Evolutionary conservation across 192 early-diverging fungal species (phyloP).

Genomic region (Jimgerdemannia lactiflua): DNA sequence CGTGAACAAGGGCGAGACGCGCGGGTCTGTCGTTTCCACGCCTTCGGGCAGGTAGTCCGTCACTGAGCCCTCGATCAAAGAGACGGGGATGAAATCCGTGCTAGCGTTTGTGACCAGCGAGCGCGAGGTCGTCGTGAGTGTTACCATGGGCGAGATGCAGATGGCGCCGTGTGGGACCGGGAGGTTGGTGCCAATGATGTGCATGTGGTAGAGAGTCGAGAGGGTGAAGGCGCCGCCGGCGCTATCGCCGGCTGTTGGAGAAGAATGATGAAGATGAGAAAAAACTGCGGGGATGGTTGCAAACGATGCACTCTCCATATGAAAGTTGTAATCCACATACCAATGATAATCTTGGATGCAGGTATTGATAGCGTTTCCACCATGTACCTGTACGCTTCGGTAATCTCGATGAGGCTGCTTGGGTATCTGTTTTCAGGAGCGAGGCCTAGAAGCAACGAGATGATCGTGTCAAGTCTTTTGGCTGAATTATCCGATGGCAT

Average conservation of each 20-base stretch:
- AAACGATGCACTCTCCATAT: too few species aligned
- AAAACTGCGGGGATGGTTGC: too few species aligned
- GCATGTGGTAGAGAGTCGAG: not conserved
- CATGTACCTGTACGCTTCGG: not conserved
- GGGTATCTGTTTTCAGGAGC: not conserved
- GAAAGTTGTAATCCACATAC: not conserved
- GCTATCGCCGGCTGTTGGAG: not conserved
- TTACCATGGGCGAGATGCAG: not conserved
- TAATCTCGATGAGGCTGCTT: not conserved
- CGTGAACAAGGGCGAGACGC: not conserved
- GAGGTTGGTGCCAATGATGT: not conserved
- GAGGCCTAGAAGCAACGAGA: not conserved
- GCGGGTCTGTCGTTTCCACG: not conserved
- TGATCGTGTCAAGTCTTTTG: not conserved
- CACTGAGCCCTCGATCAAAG: not conserved
- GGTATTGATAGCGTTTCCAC: not conserved
- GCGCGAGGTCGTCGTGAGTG: not conserved
- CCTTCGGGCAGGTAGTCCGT: not conserved
- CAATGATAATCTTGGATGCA: not conserved
- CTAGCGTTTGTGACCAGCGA: not conserved
- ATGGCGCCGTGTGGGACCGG: not conserved
- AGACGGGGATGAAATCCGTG: not conserved
- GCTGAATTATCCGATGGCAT: too few species aligned
- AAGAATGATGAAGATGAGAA: not conserved
- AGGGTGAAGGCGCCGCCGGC: not conserved